These are phyloP conservation scores for Eutypella sp. DNA, from an alignment of 2,329 filamentous ascomycete genomes.

Conservation along the genomic window DNA sequence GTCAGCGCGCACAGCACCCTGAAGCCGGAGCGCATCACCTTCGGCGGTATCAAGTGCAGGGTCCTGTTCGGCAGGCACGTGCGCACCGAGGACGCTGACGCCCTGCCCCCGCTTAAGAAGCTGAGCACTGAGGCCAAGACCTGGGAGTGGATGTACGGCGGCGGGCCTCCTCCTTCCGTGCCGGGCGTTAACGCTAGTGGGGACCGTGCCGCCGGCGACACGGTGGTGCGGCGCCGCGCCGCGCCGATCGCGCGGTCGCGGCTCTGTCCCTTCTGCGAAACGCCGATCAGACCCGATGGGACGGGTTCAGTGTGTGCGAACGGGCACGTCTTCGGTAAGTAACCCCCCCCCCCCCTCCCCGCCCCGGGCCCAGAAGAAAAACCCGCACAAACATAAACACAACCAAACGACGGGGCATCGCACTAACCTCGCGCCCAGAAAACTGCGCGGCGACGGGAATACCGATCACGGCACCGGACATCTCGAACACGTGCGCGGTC, in stretches of 20 bases:
- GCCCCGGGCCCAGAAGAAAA: no score
- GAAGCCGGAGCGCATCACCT: conserved; percentile 39
- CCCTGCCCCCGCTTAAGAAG: conserved; percentile 8
- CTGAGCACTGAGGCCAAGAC: conserved; percentile 50
- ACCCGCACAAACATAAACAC: no score
- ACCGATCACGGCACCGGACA: conserved; percentile 48
- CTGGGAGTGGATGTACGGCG: conserved; percentile 57
- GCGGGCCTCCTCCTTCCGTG: conserved; percentile 39
- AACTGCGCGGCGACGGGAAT: conserved; percentile 50
- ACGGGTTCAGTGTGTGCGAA: conserved; percentile 34
- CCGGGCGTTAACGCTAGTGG: conserved; percentile 28
- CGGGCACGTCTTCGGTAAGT: conserved; percentile 33
- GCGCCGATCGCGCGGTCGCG: conserved; percentile 29
- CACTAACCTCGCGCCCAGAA: conserved; percentile 32
- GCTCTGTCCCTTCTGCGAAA: conserved; percentile 44
- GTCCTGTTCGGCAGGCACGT: conserved; percentile 31
- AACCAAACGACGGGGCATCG: no score
- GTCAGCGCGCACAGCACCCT: conserved; percentile 44
- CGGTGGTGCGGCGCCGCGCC: conserved; percentile 33
- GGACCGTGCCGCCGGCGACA: conserved; percentile 5
- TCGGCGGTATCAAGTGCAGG: conserved; percentile 31
- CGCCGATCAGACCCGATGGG: conserved; percentile 26
- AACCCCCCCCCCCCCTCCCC: background rate
- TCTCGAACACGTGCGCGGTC: conserved; percentile 50
- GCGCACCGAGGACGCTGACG: conserved; percentile 8